Base-by-base conservation (phyloP, 23 red algal species). In the Gracilaria domingensis region DNA sequence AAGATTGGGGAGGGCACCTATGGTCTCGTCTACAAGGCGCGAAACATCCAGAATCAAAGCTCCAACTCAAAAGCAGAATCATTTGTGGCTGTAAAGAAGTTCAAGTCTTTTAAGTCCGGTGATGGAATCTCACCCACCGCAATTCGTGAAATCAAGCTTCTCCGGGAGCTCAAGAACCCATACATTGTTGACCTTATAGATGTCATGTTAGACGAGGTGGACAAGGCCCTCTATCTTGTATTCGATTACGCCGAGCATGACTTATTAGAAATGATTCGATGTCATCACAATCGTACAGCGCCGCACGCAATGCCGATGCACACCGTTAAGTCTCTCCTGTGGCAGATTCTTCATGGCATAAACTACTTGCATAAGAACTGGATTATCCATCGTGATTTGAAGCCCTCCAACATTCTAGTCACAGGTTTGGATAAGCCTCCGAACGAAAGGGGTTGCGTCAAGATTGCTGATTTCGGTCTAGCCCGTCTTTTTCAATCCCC, bases 391-490 rank as follows among this genome's bases (percentile, higher is more conserved):
- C 90, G 95, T 14, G 95, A 97, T 75, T 59, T 97, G 26, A 97
- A 97, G 60, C 91, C 92, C 17, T 88, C 81, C 36, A 97, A 97
- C 39, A 93, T 97, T 55, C 88, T 97, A 13, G 91, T 93, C 30
- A 94, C 93, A 17, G 93, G 93, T 20, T 62, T 72, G 79, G 95
- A 98, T 69, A 87, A 88, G 57, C 93, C 93, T 37, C 87, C 88
- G 29, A 91, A 88, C 56, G 76, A 91, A 32, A 71, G 77, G 3
- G 93, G 93, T 23, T 94, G 84, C 35, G 90, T 98, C 58, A 98
- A 98, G 58, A 95, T 98, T 58, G 97, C 92, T n/a, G 97, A 98
- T 85, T 98, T 98, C 88, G 97, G 97, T n/a, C 92, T 98, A 0
- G 93, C 97, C 45, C 87, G 95, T 66, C 74, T 94, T 8, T 97